Percentiles rank a stretch among this genome's conserved stretches.
Evolutionary conservation across 73 alveolate genomes (phyloP).

Genomic region (Loxodes magnus): DNA sequence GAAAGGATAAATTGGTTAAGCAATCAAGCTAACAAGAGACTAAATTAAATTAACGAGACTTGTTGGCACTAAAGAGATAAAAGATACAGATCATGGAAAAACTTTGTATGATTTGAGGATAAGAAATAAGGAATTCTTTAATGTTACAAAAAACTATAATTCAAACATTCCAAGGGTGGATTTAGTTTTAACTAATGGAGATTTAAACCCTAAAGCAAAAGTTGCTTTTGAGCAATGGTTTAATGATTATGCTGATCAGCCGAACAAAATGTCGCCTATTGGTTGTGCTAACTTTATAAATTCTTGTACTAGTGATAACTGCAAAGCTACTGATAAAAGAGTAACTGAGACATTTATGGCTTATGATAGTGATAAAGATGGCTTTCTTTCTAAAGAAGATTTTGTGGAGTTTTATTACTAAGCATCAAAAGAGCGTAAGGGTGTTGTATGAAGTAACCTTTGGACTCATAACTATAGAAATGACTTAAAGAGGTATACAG

Average conservation of each 20-base stretch:
- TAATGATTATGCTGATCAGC: conserved; percentile 40
- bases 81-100: conserved; percentile 63
- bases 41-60: conserved; percentile 36
- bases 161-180: conserved; percentile 10
- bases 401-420: conserved; percentile 55
- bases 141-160: conserved; percentile 11
- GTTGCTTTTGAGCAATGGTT: conserved; percentile 43
- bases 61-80: conserved; percentile 37
- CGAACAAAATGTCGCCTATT: conserved; percentile 48
- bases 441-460: conserved; percentile 65
- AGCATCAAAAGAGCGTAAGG: conserved; percentile 29
- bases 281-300: conserved; percentile 50
- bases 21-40: conserved; percentile 27
- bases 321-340: conserved; percentile 41
- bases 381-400: conserved; percentile 26
- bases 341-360: conserved; percentile 31
- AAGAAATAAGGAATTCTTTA: conserved; percentile 27
- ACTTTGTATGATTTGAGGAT: conserved; percentile 60
- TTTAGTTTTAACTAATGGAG: conserved; percentile 3
- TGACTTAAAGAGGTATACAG: conserved; percentile 47
- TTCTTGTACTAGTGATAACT: conserved; percentile 64
- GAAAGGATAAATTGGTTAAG: conserved; percentile 41
- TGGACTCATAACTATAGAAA: conserved; percentile 44
- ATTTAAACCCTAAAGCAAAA: conserved; percentile 41
- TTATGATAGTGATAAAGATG: conserved; percentile 52